phyloP scores from a whole-genome alignment of 2,329 filamentous ascomycete genomes.

The Drechmeria coniospora region DNA sequence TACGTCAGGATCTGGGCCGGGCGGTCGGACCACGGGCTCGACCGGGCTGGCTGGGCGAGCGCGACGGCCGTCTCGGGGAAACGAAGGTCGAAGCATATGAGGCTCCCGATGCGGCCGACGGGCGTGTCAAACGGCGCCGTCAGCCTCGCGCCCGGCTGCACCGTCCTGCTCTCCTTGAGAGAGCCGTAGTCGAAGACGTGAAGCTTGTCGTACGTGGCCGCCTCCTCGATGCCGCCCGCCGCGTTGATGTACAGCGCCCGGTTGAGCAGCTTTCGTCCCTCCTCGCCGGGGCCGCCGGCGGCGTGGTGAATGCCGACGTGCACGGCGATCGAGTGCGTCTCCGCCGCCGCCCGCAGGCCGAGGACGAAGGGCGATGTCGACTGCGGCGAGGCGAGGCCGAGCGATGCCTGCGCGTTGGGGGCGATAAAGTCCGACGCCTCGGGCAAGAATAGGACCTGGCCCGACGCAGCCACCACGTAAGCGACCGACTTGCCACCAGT shows the following conservation, averaged over 20 bases:
- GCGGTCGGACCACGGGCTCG: conserved; percentile 13
- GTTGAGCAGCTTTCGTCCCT: conserved; percentile 27
- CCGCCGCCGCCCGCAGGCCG: conserved; percentile 57
- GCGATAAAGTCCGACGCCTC: conserved; percentile 87
- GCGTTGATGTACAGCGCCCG: conserved; percentile 35
- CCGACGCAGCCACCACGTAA: neutral
- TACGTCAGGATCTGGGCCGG: conserved; percentile 66
- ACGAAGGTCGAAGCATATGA: conserved; percentile 84
- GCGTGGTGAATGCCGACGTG: conserved; percentile 83
- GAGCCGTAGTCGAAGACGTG: conserved; percentile 67
- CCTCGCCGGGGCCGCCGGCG: conserved; percentile 10
- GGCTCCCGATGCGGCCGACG: conserved; percentile 59
- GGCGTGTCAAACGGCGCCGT: conserved; percentile 55
- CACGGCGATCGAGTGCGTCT: conserved; percentile 48
- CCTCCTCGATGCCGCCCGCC: conserved; percentile 24
- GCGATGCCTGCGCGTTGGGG: conserved; percentile 47
- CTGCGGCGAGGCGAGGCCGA: conserved; percentile 55
- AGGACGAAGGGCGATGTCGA: conserved; percentile 55
- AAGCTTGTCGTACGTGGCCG: conserved; percentile 61
- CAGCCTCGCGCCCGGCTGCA: conserved; percentile 51
- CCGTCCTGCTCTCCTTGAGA: conserved; percentile 38
- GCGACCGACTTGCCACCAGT: too few species aligned
- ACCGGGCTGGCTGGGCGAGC: conserved; percentile 32
- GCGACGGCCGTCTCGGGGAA: conserved; percentile 63
- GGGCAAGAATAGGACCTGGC: conserved; percentile 69